These are phyloP conservation scores for Penicillium tannophilum DNA, from an alignment of 495 filamentous ascomycete species.

Conservation along the genomic window DNA sequence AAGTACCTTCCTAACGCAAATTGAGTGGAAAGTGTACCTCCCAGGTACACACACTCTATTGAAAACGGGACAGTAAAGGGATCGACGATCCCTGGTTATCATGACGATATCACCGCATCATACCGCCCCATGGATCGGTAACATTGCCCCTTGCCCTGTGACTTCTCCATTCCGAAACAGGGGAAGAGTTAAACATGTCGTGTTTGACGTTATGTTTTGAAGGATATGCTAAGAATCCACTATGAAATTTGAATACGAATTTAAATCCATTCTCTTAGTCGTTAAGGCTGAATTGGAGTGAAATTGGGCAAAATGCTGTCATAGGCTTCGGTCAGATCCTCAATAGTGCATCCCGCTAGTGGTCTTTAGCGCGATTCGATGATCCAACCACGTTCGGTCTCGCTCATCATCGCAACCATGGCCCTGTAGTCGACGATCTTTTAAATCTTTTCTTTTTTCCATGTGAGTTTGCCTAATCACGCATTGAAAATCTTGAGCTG, in stretches of 20 bases:
- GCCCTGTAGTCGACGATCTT: slow-evolving; percentile 12
- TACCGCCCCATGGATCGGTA: not conserved
- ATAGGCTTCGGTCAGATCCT: slow-evolving; percentile 2
- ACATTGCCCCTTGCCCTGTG: not conserved
- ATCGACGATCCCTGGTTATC: slow-evolving; percentile 7
- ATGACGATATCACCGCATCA: slow-evolving; percentile 9
- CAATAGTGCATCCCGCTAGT: slow-evolving; percentile 28
- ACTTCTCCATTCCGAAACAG: not conserved
- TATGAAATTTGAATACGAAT: not conserved
- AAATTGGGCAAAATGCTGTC: not conserved
- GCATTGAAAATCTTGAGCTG: not conserved
- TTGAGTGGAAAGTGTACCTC: slow-evolving; percentile 8
- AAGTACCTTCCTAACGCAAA: slow-evolving; percentile 1
- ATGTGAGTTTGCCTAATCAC: not conserved
- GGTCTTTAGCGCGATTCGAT: slow-evolving; percentile 15
- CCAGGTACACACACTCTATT: not conserved
- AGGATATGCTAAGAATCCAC: not conserved
- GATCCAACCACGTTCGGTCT: slow-evolving; percentile 21
- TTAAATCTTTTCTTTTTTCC: not conserved
- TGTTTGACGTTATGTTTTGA: not conserved
- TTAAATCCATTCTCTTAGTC: too few relatives aligned
- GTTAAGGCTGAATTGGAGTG: not conserved
- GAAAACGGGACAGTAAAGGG: not conserved
- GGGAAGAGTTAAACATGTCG: not conserved
- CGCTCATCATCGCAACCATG: slow-evolving; percentile 10